Conservation (phyloP, 2,329 filamentous ascomycete species). For the Grosmannia huntii region DNA sequence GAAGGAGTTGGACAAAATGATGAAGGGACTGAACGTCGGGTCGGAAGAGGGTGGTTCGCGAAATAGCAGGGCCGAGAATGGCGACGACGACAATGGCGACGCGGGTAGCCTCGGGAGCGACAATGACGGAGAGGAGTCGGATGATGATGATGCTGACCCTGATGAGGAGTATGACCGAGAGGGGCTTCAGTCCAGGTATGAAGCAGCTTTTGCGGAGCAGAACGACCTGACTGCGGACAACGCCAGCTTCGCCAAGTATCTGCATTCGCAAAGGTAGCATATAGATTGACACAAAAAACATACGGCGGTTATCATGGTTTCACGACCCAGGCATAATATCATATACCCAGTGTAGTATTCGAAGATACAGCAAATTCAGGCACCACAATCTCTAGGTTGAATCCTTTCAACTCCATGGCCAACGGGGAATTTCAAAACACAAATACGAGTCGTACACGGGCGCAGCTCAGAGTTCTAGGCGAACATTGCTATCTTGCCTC, state of each 20-base stretch:
- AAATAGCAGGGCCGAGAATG: constrained; percentile 21
- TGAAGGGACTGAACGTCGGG: constrained; percentile 70
- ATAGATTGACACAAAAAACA: background rate
- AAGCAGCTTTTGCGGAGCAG: constrained; percentile 52
- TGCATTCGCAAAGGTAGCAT: constrained; percentile 29
- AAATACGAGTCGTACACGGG: background rate
- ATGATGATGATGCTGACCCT: constrained; percentile 44
- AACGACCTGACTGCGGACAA: constrained; percentile 37
- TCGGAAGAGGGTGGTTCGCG: constrained; percentile 6
- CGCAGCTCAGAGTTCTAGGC: background rate
- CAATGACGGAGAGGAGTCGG: constrained; percentile 42
- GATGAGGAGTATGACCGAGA: constrained; percentile 49
- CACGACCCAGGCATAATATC: background rate
- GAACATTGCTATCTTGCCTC: constrained; percentile 59
- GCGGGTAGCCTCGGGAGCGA: constrained; percentile 27
- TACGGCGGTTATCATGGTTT: background rate
- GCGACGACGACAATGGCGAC: constrained; percentile 28
- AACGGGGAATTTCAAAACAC: background rate
- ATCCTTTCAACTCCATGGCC: constrained; percentile 6
- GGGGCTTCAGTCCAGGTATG: constrained; percentile 63
- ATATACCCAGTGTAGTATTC: background rate
- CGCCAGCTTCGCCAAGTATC: constrained; percentile 50
- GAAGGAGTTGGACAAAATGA: constrained; percentile 79
- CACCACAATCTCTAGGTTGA: background rate
- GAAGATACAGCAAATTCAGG: background rate